Percentiles rank a stretch among this genome's conserved stretches.
Conservation (phyloP, 768 basidiomycete species). For the Podaxis sp. region DNA sequence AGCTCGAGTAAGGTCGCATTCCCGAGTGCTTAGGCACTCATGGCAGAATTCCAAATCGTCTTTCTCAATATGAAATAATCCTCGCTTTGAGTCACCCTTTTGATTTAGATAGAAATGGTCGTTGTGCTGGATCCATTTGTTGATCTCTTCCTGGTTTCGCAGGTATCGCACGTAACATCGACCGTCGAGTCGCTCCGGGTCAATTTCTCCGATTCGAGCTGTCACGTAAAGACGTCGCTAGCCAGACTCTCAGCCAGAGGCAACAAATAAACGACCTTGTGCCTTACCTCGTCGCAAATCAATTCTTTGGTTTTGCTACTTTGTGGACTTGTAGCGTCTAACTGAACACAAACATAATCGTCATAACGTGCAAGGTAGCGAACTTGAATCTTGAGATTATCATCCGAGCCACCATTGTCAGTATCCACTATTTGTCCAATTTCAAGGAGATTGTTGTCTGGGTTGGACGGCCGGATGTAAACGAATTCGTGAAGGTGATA, state of each 20-base stretch:
- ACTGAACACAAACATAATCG: constrained; percentile 28
- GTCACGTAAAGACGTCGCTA: constrained; percentile 47
- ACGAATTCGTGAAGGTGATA: constrained; percentile 67
- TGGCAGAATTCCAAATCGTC: constrained; percentile 36
- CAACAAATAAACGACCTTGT: constrained; percentile 21
- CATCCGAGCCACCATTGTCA: constrained; percentile 12
- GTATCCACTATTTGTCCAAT: constrained; percentile 59
- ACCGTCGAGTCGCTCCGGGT: constrained; percentile 48
- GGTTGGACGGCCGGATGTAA: constrained; percentile 43
- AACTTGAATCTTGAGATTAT: constrained; percentile 32
- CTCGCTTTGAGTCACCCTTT: constrained; percentile 21
- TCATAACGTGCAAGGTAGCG: constrained; percentile 48
- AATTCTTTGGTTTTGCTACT: constrained; percentile 14
- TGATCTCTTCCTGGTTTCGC: constrained; percentile 32
- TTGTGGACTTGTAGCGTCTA: background rate
- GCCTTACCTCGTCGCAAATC: constrained; percentile 44
- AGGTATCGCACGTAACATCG: constrained; percentile 49
- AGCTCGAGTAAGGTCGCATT: constrained; percentile 27
- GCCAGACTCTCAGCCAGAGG: background rate
- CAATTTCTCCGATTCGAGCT: constrained; percentile 24
- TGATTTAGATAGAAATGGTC: constrained; percentile 61
- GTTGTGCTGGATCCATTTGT: constrained; percentile 50
- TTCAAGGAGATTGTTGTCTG: constrained; percentile 32
- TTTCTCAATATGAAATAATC: constrained; percentile 22
- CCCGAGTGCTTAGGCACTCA: constrained; percentile 35